phyloP scores from a whole-genome alignment of 129 eudicot species.

The Saposhnikovia divaricata region DNA sequence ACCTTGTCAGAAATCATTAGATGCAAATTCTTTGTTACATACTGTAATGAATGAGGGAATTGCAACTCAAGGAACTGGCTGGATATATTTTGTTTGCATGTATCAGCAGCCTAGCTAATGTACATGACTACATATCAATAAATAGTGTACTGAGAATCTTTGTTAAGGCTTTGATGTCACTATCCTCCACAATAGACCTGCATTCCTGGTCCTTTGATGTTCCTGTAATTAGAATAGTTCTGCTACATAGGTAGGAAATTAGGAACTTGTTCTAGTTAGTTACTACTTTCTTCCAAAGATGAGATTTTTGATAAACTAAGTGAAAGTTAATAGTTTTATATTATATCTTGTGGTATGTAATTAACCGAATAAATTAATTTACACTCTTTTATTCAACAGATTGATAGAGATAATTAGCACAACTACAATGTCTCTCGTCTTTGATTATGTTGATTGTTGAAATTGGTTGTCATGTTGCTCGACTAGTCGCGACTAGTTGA shows the following conservation, averaged over 20 bases:
- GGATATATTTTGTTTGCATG: not conserved
- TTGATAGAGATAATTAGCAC: not conserved
- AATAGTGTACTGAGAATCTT: not conserved
- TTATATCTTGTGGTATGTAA: not conserved
- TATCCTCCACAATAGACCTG: not conserved
- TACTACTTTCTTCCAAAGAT: not conserved
- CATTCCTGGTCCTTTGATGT: not conserved
- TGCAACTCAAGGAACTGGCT: not conserved
- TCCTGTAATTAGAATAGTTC: not conserved
- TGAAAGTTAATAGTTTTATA: not conserved
- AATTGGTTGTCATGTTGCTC: too few relatives aligned
- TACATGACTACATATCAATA: not conserved
- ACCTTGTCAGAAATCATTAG: not conserved
- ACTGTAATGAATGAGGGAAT: not conserved
- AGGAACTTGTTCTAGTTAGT: not conserved
- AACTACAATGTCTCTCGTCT: conserved; percentile 4
- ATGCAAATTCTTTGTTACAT: not conserved
- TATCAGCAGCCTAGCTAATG: not conserved
- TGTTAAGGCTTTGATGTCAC: not conserved
- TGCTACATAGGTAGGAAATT: not conserved
- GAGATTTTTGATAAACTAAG: not conserved
- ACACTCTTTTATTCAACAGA: not conserved
- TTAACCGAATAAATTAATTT: not conserved
- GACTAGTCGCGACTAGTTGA: too few relatives aligned
- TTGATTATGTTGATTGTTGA: not conserved